Percentiles rank a stretch among this genome's conserved stretches.
These are phyloP conservation scores for Lentinula lateritia DNA, from an alignment of 768 basidiomycete species.

Conservation along the genomic window DNA sequence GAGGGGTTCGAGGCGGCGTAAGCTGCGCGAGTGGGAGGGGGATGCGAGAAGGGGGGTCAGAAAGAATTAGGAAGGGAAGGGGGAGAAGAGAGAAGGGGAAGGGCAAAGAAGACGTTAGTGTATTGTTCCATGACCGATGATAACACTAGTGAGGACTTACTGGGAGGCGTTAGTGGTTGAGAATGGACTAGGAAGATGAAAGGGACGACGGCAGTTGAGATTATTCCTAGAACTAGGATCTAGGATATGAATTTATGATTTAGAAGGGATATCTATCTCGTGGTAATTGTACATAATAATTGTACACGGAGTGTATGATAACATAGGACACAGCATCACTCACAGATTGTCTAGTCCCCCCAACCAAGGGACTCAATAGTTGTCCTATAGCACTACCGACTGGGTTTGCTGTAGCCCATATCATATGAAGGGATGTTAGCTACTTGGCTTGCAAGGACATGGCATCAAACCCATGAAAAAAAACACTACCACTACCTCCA, in stretches of 20 bases:
- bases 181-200: constrained; percentile 51
- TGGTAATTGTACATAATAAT: too few relatives aligned
- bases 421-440: too few relatives aligned
- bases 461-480: not conserved
- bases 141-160: constrained; percentile 30
- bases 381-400: constrained; percentile 72
- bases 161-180: constrained; percentile 74
- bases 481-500: not conserved
- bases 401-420: constrained; percentile 51
- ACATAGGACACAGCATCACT: not conserved
- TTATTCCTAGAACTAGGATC: constrained; percentile 69
- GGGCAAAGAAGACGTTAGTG: too few relatives aligned
- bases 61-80: not conserved
- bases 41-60: too few relatives aligned
- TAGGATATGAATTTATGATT: constrained; percentile 17
- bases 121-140: too few relatives aligned
- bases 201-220: constrained; percentile 59
- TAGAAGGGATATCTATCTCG: too few relatives aligned
- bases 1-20: constrained; percentile 63
- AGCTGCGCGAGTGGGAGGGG: constrained; percentile 38
- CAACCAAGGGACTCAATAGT: constrained; percentile 60
- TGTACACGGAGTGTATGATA: too few relatives aligned
- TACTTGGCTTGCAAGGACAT: too few relatives aligned
- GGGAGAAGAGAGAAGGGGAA: too few relatives aligned
- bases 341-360: constrained; percentile 53